These are phyloP conservation scores for Globisporangium recalcitrans DNA, from an alignment of 352 stramenopile species.

Conservation along the genomic window DNA sequence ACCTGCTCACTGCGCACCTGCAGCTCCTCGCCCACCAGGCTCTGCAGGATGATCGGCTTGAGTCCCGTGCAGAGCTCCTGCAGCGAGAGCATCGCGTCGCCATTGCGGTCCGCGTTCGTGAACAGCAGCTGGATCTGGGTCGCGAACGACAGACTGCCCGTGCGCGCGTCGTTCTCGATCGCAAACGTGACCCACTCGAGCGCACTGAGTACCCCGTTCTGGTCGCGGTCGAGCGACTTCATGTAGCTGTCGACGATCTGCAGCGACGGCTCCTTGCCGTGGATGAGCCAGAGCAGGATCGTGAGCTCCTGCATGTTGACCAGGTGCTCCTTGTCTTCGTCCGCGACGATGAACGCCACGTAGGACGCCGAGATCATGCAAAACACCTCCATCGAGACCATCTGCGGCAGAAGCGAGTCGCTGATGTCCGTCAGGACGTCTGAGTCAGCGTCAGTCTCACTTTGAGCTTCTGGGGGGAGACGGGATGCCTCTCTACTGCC, in stretches of 20 bases:
- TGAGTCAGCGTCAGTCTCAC: not conserved
- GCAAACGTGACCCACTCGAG: constrained; percentile 72
- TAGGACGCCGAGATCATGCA: constrained; percentile 57
- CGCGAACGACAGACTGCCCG: constrained; percentile 33
- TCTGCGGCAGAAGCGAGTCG: constrained; percentile 4
- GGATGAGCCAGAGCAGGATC: constrained; percentile 63
- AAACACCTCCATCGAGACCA: constrained; percentile 54
- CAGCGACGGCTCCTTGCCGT: constrained; percentile 47
- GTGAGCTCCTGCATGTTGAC: constrained; percentile 54
- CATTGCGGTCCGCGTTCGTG: constrained; percentile 42
- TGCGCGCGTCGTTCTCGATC: constrained; percentile 40
- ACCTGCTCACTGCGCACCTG: not conserved
- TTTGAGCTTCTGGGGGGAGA: not conserved
- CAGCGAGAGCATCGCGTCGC: constrained; percentile 48
- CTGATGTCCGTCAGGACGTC: not conserved
- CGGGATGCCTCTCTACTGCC: not conserved
- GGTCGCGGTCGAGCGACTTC: constrained; percentile 51
- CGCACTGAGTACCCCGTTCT: constrained; percentile 43
- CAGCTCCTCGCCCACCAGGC: constrained; percentile 10
- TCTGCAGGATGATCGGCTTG: constrained; percentile 33
- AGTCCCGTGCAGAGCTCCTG: constrained; percentile 46
- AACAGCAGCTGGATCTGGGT: constrained; percentile 60
- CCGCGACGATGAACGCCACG: constrained; percentile 55
- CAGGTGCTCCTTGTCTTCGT: constrained; percentile 52
- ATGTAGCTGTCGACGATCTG: constrained; percentile 42